Base-by-base conservation (phyloP, 1,139 yeast species). In the Geotrichum citri-aurantii region DNA sequence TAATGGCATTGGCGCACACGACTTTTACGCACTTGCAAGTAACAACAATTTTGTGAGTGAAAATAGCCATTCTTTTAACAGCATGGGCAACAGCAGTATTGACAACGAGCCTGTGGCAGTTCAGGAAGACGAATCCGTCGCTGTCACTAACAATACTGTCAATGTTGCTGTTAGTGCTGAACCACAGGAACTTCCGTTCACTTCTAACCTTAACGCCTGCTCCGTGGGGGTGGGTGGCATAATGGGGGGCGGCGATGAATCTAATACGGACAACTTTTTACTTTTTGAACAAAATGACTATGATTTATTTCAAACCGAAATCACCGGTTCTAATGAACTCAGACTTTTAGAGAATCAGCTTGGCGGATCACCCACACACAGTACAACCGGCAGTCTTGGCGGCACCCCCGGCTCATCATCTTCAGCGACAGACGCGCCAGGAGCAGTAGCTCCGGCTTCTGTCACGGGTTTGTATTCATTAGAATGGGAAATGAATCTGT, bases 1-100 rank as follows among this genome's bases (percentile, higher is more conserved):
- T 3, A 50, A 55, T 17, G 57, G 57, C 1, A 55, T 55, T 44
- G 53, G 48, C 6, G 44, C 53, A 12, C 49, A 54, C 19, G 54
- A 33, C 33, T 50, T 31, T 31, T 37, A 37, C 44, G 44, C 44
- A 3, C 44, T 37, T n/a, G 14, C 44, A n/a, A 37, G 44, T 8
- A 37, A 37, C 10, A 19, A 19, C 21, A n/a, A 5, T 17, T 8
- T n/a, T 37, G 44, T n/a, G 7, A 19, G 14, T 8, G 44, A 14
- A 17, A 37, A 11, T 8, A 37, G 19, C 14, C n/a, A n/a, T 37
- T 17, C 14, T 37, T 4, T 7, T 37, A 37, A 8, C 8, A 37
- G 10, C 21, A 5, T n/a, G 17, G 44, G 14, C 10, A 8, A 19
- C 7, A 19, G 42, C n/a, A 37, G 6, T n/a, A 14, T 37, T 37